Conservation (phyloP, 2,329 filamentous ascomycete genomes). For the Nemania abortiva region DNA sequence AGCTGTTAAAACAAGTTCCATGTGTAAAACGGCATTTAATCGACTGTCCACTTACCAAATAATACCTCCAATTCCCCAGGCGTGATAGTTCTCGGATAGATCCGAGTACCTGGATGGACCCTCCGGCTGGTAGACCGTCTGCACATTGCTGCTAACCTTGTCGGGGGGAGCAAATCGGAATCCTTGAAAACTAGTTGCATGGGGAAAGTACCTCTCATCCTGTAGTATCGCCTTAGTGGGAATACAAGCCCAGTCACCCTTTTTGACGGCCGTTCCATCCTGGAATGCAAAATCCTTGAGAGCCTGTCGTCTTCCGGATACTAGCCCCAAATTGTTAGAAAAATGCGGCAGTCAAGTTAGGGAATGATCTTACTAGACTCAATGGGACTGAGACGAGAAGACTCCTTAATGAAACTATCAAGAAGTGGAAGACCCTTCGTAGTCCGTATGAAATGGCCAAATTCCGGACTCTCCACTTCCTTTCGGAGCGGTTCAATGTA, state of each 20-base stretch:
- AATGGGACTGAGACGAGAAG: not conserved
- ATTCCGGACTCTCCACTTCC: not conserved
- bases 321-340: not conserved
- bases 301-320: not conserved
- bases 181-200: not conserved
- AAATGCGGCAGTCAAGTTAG: not conserved
- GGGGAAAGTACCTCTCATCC: not conserved
- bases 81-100: not conserved
- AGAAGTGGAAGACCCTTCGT: not conserved
- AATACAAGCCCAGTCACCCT: not conserved
- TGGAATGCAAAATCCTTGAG: not conserved
- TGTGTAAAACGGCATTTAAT: not conserved
- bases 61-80: not conserved
- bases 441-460: not conserved
- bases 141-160: not conserved
- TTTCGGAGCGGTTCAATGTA: not conserved
- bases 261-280: not conserved
- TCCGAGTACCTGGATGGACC: not conserved
- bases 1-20: too few relatives aligned
- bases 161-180: not conserved
- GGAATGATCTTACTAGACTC: not conserved
- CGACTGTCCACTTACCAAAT: not conserved
- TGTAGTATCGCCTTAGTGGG: not conserved
- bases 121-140: not conserved
- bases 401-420: not conserved